Evolutionary conservation across 371 early-diverging fungal genomes (phyloP).

Genomic region (Chytridiales sp.): DNA sequence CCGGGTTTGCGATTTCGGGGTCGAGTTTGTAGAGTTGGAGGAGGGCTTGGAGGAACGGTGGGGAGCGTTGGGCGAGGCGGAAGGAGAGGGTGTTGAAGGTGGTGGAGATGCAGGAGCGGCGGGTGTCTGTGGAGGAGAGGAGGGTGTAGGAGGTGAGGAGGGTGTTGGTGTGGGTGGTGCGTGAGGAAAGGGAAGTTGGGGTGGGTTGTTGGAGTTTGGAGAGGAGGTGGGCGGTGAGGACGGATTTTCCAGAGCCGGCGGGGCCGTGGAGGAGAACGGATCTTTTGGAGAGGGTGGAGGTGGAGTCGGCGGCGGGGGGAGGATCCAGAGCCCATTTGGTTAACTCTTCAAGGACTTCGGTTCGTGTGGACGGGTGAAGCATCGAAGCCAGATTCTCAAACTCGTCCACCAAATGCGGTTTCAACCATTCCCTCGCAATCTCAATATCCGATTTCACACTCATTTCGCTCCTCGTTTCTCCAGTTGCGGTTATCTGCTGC

Average conservation of each 20-base stretch:
- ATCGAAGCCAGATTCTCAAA: slow-evolving; percentile 7
- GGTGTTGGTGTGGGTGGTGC: background rate
- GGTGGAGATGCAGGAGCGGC: background rate
- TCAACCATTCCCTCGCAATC: no score
- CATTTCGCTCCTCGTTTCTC: no score
- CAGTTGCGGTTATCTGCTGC: no score
- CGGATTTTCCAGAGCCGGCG: slow-evolving; percentile 25
- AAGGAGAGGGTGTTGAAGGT: slow-evolving; percentile 22
- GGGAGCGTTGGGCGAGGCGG: slow-evolving; percentile 12
- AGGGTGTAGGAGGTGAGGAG: slow-evolving; percentile 16
- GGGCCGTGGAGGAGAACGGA: slow-evolving; percentile 16
- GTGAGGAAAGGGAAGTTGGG: background rate
- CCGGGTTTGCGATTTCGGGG: background rate
- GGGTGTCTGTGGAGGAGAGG: slow-evolving; percentile 14
- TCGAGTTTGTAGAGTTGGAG: background rate
- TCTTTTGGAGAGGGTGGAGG: no score
- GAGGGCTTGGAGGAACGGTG: slow-evolving; percentile 3
- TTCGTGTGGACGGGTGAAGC: slow-evolving; percentile 19
- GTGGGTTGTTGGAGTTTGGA: background rate
- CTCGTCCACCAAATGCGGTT: no score
- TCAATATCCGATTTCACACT: no score
- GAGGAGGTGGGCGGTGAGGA: slow-evolving; percentile 6
- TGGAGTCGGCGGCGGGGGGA: background rate
- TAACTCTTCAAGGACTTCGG: slow-evolving; percentile 20
- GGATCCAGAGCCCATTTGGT: slow-evolving; percentile 7